Evolutionary conservation across 768 basidiomycete genomes (phyloP).

Genomic region (Clitopilus passeckerianus): DNA sequence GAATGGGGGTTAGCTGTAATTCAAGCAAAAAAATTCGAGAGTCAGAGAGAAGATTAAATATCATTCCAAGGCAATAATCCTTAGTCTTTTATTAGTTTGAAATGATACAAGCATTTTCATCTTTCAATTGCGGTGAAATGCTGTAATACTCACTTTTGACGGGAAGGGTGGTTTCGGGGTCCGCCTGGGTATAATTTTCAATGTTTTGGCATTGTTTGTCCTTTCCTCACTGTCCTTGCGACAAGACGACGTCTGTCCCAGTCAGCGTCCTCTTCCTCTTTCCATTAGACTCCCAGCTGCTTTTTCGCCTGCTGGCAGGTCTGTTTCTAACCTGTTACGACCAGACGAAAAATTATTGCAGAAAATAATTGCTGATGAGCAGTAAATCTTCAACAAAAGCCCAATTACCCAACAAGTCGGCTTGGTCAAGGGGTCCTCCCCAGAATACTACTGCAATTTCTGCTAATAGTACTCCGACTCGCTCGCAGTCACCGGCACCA

Average conservation of each 20-base stretch:
- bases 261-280: conserved; percentile 36
- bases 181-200: not conserved
- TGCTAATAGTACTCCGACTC: conserved; percentile 23
- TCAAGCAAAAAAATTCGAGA: not conserved
- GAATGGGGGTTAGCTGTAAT: conserved; percentile 1
- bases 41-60: conserved; percentile 27
- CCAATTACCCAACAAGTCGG: conserved; percentile 76
- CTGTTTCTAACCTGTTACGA: conserved; percentile 33
- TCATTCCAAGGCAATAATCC: conserved; percentile 17
- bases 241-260: conserved; percentile 26
- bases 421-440: conserved; percentile 90
- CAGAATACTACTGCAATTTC: conserved; percentile 54
- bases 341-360: conserved; percentile 32
- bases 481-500: conserved; percentile 76
- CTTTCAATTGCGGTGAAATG: not conserved
- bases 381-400: conserved; percentile 70
- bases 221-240: conserved; percentile 36
- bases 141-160: conserved; percentile 2
- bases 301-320: conserved; percentile 89
- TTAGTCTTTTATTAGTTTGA: not conserved
- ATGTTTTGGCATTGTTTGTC: conserved; percentile 18
- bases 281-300: conserved; percentile 50
- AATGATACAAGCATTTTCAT: not conserved
- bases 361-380: conserved; percentile 65
- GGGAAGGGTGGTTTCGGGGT: not conserved